Evolutionary conservation across 2,329 filamentous ascomycete genomes (phyloP), one percentile per base, ranked within the genome.

Genomic region (Thermothelomyces thermophilus): DNA sequence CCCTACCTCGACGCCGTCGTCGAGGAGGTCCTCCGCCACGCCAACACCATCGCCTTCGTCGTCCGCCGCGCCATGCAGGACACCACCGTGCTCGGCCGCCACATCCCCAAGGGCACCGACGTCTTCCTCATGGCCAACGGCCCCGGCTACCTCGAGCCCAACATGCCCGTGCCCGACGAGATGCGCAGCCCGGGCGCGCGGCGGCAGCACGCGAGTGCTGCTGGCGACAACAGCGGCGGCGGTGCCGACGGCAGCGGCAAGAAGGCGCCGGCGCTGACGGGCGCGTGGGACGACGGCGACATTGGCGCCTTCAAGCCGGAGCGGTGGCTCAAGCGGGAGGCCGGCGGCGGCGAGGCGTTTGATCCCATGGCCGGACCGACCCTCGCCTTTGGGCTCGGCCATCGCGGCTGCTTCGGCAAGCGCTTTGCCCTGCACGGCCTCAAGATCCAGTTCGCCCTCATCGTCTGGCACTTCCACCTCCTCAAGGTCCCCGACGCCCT

Each of bases 241-340:
- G n/a, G n/a, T n/a, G n/a, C n/a, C n/a, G n/a, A n/a, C n/a, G n/a
- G n/a, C n/a, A n/a, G n/a, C n/a, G n/a, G n/a, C n/a, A 58, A 57
- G 48, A 10, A 14, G 13, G 62, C 58, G n/a, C n/a, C n/a, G 37
- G 58, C 52, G 9, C 54, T 60, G 5, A 11, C 10, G 16, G 16
- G 16, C 5, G n/a, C 13, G 35, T 37, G 35, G 35, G 35, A 37
- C 19, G 16, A 10, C n/a, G 16, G 8, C 9, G 19, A 37, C 16
- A 37, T 37, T 11, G 16, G 10, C 16, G 14, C 11, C 5, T 37
- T 37, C 35, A 17, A 20, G 9, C 35, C 35, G 14, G 35, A 37
- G 16, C n/a, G 35, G n/a, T 37, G 35, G 35, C 14, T 37, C 16
- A 58, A 61, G 1, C 62, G 62, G 0, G 42, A 20, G 2, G 19